A percentile compares a stretch with the other conserved stretches of the same genome.
These are phyloP conservation scores for Eutrema salsugineum DNA, from an alignment of 441 rosid species.

Conservation along the genomic window DNA sequence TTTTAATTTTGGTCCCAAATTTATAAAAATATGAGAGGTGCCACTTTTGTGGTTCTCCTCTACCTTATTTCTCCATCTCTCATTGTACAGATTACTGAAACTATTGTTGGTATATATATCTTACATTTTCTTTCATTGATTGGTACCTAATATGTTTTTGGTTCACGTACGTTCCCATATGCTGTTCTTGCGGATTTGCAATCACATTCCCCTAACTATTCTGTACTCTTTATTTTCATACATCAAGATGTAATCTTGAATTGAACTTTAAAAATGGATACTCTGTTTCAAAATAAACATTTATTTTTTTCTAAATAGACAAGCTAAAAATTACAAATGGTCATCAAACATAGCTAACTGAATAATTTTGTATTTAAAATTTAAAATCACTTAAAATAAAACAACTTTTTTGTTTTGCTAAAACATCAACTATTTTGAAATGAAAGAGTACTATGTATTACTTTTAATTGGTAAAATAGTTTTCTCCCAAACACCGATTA, in stretches of 20 bases:
- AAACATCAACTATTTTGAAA: too few species aligned
- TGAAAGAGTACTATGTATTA: too few species aligned
- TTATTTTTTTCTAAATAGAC: too few species aligned
- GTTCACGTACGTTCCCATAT: slow-evolving; percentile 18
- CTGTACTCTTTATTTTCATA: neutral
- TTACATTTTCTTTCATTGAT: neutral
- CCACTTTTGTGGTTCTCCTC: slow-evolving; percentile 36
- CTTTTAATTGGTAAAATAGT: neutral
- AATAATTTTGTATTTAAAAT: too few species aligned
- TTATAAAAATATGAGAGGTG: slow-evolving; percentile 8
- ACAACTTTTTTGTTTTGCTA: too few species aligned
- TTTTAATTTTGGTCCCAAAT: neutral
- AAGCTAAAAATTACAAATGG: too few species aligned
- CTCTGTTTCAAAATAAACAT: too few species aligned
- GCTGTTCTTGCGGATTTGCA: neutral
- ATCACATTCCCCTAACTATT: neutral
- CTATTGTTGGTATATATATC: neutral
- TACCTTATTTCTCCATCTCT: slow-evolving; percentile 4
- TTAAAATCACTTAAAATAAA: too few species aligned
- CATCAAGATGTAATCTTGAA: neutral
- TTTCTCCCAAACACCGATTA: too few species aligned
- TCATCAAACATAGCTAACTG: too few species aligned
- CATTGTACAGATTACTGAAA: neutral
- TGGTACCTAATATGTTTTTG: neutral
- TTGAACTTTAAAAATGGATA: neutral